Conservation (phyloP, 768 basidiomycete species). For the Leccinum boreale region DNA sequence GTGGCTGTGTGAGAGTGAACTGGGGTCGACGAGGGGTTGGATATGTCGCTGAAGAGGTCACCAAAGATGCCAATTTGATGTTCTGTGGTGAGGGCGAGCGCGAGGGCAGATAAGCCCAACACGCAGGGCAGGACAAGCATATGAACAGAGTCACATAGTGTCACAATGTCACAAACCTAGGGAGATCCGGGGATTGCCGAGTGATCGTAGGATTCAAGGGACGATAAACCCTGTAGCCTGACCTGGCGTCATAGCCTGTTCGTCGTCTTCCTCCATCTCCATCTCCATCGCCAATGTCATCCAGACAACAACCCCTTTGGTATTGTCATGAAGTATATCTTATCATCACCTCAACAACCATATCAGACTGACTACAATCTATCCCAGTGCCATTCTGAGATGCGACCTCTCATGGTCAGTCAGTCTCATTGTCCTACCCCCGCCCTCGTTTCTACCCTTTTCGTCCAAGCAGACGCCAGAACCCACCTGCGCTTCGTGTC, state of each 20-base stretch:
- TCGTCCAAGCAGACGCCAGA: slow-evolving; percentile 57
- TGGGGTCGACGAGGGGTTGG: neutral
- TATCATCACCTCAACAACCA: neutral
- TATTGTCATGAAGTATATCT: slow-evolving; percentile 66
- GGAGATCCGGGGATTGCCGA: slow-evolving; percentile 17
- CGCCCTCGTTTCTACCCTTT: slow-evolving; percentile 2
- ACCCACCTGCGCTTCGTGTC: slow-evolving; percentile 81
- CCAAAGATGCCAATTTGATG: slow-evolving; percentile 12
- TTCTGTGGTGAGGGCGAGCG: neutral
- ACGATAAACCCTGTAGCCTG: neutral
- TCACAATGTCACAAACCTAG: neutral
- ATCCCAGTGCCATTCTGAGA: slow-evolving; percentile 78
- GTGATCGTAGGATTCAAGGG: neutral
- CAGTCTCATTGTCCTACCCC: neutral
- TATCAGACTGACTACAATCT: slow-evolving; percentile 12
- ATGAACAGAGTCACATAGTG: neutral
- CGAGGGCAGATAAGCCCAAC: slow-evolving; percentile 2
- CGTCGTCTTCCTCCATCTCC: slow-evolving; percentile 1
- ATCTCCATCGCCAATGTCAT: slow-evolving; percentile 43
- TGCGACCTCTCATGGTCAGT: slow-evolving; percentile 81
- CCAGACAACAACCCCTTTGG: slow-evolving; percentile 66
- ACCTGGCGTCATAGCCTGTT: slow-evolving; percentile 8
- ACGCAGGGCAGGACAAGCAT: neutral
- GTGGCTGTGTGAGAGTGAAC: neutral
- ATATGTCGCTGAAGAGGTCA: slow-evolving; percentile 9